Percentiles rank a stretch among this genome's conserved stretches.
These are phyloP conservation scores for Dipodascus albidus DNA, from an alignment of 805 yeast genomes.

Conservation along the genomic window DNA sequence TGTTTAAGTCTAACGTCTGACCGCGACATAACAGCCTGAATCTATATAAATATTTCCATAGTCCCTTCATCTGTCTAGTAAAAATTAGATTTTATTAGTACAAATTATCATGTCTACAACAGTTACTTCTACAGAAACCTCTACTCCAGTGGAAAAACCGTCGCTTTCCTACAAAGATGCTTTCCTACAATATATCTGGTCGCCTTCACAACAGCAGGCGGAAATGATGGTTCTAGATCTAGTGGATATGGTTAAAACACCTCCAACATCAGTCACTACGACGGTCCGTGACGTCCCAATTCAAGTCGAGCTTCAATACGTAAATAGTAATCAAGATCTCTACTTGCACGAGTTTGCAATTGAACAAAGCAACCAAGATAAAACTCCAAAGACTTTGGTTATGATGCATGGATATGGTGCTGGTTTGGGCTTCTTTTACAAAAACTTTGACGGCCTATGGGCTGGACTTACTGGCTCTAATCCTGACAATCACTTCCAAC, in stretches of 20 bases:
- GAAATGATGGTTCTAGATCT: constrained; percentile 36
- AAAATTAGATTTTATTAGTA: no score
- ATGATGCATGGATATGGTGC: constrained; percentile 77
- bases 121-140: neutral
- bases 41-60: no score
- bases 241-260: constrained; percentile 28
- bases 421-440: constrained; percentile 56
- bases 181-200: constrained; percentile 26
- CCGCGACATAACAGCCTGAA: neutral
- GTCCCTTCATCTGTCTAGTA: no score
- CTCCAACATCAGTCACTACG: neutral
- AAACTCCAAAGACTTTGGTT: constrained; percentile 29
- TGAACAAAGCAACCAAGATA: neutral
- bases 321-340: constrained; percentile 38
- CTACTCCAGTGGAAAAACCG: neutral
- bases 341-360: constrained; percentile 70
- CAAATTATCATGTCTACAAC: neutral
- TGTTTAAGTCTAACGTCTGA: neutral
- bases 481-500: neutral
- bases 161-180: constrained; percentile 15
- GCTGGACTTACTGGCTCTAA: constrained; percentile 33
- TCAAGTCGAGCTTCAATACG: constrained; percentile 28
- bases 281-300: constrained; percentile 18
- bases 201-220: constrained; percentile 16
- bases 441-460: constrained; percentile 42